A percentile compares a stretch with the other conserved stretches of the same genome.
Evolutionary conservation across 2,329 filamentous ascomycete species (phyloP).

Genomic region (Trichophyton schoenleinii): DNA sequence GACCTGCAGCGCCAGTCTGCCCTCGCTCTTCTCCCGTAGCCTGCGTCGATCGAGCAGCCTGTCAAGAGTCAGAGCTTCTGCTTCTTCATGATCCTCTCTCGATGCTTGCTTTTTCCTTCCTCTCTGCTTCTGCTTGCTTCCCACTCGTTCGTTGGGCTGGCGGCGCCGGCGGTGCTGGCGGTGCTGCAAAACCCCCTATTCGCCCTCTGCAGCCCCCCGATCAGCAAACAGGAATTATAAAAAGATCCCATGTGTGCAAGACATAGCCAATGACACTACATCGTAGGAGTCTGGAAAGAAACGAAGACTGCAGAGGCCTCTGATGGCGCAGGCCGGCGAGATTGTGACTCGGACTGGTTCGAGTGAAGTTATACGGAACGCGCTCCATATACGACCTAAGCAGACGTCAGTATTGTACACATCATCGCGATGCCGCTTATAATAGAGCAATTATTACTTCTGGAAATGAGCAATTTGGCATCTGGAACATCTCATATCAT

Average conservation of each 20-base stretch:
- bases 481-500: neutral
- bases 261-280: neutral
- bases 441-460: neutral
- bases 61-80: neutral
- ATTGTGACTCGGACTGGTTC: neutral
- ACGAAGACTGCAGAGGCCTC: neutral
- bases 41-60: neutral
- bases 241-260: slow-evolving; percentile 3
- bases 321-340: neutral
- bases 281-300: neutral
- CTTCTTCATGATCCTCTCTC: neutral
- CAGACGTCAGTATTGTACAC: neutral
- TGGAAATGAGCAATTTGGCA: neutral
- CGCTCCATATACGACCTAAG: neutral
- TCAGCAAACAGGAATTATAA: slow-evolving; percentile 1
- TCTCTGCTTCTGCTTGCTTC: neutral
- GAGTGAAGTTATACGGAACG: neutral
- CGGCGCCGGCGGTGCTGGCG: neutral
- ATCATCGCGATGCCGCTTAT: neutral
- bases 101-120: neutral
- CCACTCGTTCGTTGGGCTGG: neutral
- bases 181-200: neutral
- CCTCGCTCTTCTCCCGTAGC: neutral
- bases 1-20: neutral
- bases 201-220: neutral